Conservation (phyloP, 2,329 filamentous ascomycete genomes). For the Cytospora paraplurivora region DNA sequence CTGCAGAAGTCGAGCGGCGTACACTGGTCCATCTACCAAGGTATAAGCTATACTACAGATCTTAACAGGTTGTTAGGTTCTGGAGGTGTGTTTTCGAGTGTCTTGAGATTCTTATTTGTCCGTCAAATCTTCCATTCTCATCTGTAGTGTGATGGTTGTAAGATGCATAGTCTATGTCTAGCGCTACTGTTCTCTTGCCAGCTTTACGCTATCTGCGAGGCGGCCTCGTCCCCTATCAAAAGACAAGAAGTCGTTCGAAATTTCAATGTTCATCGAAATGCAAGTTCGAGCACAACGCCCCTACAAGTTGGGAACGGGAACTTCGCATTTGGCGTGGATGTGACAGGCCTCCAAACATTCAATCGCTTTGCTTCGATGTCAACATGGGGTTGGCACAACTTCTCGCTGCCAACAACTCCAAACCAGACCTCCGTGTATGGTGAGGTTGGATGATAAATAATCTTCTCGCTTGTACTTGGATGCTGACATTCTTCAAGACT, state of each 20-base stretch:
- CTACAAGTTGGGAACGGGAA: constrained; percentile 54
- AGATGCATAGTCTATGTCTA: constrained; percentile 9
- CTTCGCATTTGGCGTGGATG: constrained; percentile 51
- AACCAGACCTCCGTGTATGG: constrained; percentile 42
- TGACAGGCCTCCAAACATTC: constrained; percentile 51
- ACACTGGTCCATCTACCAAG: not conserved
- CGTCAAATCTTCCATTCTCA: not conserved
- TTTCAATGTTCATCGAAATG: constrained; percentile 52
- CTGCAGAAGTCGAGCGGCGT: not conserved
- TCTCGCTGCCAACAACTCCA: constrained; percentile 45
- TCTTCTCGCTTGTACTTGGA: not conserved
- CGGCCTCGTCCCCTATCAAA: constrained; percentile 33
- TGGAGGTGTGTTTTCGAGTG: no score
- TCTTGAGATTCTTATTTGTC: not conserved
- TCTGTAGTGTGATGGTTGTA: not conserved
- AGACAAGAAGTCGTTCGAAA: constrained; percentile 40
- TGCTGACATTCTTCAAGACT: constrained; percentile 37
- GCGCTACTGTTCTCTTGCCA: constrained; percentile 20
- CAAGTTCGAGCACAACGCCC: constrained; percentile 52
- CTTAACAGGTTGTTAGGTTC: not conserved
- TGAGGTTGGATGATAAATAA: constrained; percentile 26
- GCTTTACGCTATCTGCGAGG: constrained; percentile 28
- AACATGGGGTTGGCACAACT: constrained; percentile 54
- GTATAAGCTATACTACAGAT: not conserved
- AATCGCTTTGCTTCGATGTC: constrained; percentile 50